Percentiles rank a stretch among this genome's conserved stretches.
Conservation (phyloP, 2,329 filamentous ascomycete genomes). For the Aspergillus brasiliensis region DNA sequence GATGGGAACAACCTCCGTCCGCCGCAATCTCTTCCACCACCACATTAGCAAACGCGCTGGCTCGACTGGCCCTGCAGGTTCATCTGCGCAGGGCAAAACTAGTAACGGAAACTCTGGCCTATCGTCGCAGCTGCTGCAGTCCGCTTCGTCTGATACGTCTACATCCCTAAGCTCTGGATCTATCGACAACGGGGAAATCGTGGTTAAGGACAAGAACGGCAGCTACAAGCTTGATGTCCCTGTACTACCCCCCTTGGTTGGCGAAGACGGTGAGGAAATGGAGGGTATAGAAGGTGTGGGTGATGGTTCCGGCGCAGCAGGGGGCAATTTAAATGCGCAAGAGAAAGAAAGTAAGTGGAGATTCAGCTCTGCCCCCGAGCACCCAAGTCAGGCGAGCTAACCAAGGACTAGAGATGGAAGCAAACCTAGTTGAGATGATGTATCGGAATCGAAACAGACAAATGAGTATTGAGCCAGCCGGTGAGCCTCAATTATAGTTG, state of each 20-base stretch:
- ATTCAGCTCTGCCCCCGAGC: background rate
- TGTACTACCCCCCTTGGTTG: conserved; percentile 38
- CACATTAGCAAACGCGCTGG: conserved; percentile 47
- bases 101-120: conserved; percentile 24
- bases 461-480: conserved; percentile 64
- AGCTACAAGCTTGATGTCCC: conserved; percentile 52
- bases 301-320: conserved; percentile 57
- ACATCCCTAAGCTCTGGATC: conserved; percentile 24
- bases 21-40: conserved; percentile 49
- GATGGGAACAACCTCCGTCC: conserved; percentile 40
- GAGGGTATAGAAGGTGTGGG: conserved; percentile 53
- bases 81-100: conserved; percentile 13
- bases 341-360: conserved; percentile 45
- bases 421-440: conserved; percentile 48
- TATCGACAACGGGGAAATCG: conserved; percentile 49
- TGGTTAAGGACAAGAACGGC: conserved; percentile 52
- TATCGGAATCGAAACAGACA: conserved; percentile 48
- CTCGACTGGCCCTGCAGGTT: conserved; percentile 30
- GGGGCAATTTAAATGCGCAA: conserved; percentile 56
- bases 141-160: conserved; percentile 24
- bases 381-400: background rate
- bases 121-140: conserved; percentile 26
- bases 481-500: conserved; percentile 46
- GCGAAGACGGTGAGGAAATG: conserved; percentile 45
- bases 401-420: conserved; percentile 45